Evolutionary conservation across 2,329 filamentous ascomycete species (phyloP), one percentile per base, ranked within the genome.

Genomic region (Macrophomina phaseolina): DNA sequence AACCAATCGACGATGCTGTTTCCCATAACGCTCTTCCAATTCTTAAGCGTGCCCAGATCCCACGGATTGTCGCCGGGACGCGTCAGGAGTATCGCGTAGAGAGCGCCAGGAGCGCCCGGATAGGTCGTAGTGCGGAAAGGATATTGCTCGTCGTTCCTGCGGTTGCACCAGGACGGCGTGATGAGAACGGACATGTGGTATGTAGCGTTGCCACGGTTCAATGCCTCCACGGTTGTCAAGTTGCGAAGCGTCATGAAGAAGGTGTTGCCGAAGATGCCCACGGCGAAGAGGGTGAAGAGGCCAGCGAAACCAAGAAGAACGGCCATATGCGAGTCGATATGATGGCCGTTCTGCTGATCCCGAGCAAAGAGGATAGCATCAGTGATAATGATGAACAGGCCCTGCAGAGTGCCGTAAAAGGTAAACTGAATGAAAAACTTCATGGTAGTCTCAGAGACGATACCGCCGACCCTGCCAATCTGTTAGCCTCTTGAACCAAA

Each of bases 351-450:
- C 28, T 52, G 23, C 34, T 38, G 34, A 18, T 67, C 65, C n/a
- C 52, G 56, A 2, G 82, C 84, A 3, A 93, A 77, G 68, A 89
- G 90, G 64, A 90, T 86, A 2, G 87, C 89, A 68, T 88, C 81
- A 0, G 90, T 83, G 28, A 88, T 85, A 60, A 96, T 79, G 9
- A 86, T 79, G 67, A 91, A 86, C 2, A 82, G 77, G 70, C 90
- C 93, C 71, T 90, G 92, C 4, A 92, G 72, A 4, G 87, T 81
- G 1, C 88, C 88, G 76, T 95, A 97, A 51, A 87, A 85, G 16
- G 89, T 88, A 74, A 97, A 97, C 71, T 97, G 95, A 11, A 93
- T 82, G 74, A 99, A 98, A 79, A 92, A 97, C 73, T 97, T 97
- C 81, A 94, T 94, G 2, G 90, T 83, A 1, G 88, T 93, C 76